Evolutionary conservation across 176 grass and related monocot species (phyloP).

Genomic region (Otatea glauca): DNA sequence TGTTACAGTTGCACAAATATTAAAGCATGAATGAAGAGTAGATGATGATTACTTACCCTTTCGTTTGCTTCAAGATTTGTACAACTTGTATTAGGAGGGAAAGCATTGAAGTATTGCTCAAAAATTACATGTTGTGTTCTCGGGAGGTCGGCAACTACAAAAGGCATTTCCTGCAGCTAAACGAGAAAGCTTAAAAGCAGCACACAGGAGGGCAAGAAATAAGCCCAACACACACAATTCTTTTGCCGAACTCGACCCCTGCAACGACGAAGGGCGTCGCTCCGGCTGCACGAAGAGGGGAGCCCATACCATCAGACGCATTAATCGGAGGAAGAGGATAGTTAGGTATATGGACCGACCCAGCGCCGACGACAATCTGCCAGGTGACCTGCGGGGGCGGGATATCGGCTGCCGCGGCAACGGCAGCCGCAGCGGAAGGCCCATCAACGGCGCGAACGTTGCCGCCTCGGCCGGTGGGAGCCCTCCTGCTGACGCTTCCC

Average conservation of each 20-base stretch:
- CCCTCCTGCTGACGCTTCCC: neutral
- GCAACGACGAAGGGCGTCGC: slow-evolving; percentile 77
- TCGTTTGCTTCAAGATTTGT: too few relatives aligned
- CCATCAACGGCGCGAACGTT: slow-evolving; percentile 45
- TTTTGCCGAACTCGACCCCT: slow-evolving; percentile 86
- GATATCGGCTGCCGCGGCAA: slow-evolving; percentile 42
- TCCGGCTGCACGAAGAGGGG: slow-evolving; percentile 64
- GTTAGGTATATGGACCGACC: slow-evolving; percentile 13
- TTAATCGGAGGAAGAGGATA: neutral
- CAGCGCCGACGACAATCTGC: slow-evolving; percentile 87
- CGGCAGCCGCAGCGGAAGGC: slow-evolving; percentile 32
- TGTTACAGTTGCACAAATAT: too few relatives aligned
- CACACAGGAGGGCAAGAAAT: neutral
- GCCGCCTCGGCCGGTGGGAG: neutral
- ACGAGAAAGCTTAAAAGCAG: neutral
- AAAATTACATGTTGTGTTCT: too few relatives aligned
- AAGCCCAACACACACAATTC: slow-evolving; percentile 67
- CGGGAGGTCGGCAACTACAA: too few relatives aligned
- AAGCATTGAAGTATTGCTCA: too few relatives aligned
- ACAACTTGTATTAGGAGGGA: too few relatives aligned
- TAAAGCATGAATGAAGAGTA: too few relatives aligned
- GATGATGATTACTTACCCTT: too few relatives aligned
- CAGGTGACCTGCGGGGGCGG: slow-evolving; percentile 72
- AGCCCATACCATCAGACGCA: neutral
- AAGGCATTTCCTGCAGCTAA: neutral